A percentile compares a stretch with the other conserved stretches of the same genome.
These are phyloP conservation scores for Pseudisothecium myosuroides DNA, from an alignment of 225 moss, liverwort and hornwort species.

Conservation along the genomic window DNA sequence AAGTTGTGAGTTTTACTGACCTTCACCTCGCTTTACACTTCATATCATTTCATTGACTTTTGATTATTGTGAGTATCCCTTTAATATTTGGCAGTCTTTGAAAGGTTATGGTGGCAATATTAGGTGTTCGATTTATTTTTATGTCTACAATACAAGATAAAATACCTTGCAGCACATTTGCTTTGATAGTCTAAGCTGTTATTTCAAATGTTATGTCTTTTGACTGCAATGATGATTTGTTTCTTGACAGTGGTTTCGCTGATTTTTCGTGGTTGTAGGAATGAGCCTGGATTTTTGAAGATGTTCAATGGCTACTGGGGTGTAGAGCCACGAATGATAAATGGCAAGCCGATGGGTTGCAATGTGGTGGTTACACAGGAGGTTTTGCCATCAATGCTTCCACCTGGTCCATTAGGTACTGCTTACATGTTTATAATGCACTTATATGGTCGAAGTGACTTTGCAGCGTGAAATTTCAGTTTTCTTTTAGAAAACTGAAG, in stretches of 20 bases:
- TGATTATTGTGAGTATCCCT: neutral
- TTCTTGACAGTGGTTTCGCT: neutral
- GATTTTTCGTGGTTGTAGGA: slow-evolving; percentile 16
- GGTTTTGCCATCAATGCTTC: slow-evolving; percentile 70
- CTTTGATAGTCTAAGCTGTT: neutral
- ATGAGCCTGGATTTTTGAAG: slow-evolving; percentile 74
- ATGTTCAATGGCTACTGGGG: slow-evolving; percentile 87
- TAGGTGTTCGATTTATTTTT: neutral
- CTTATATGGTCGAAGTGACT: neutral
- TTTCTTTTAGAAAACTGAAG: neutral
- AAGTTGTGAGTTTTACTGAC: slow-evolving; percentile 52
- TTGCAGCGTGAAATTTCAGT: neutral
- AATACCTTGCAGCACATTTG: neutral
- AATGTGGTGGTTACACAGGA: slow-evolving; percentile 71
- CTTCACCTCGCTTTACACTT: neutral
- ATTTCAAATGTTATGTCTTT: neutral
- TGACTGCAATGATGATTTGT: neutral
- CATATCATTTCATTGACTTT: neutral
- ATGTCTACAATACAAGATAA: neutral
- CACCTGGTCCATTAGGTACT: slow-evolving; percentile 74
- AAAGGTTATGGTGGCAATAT: neutral
- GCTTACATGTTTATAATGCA: neutral
- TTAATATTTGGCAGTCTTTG: neutral
- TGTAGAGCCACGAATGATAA: slow-evolving; percentile 48
- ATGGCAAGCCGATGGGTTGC: slow-evolving; percentile 44